Percentiles rank a stretch among this genome's conserved stretches.
Conservation (phyloP, 176 grass and related monocot species). For the Phyllostachys edulis region DNA sequence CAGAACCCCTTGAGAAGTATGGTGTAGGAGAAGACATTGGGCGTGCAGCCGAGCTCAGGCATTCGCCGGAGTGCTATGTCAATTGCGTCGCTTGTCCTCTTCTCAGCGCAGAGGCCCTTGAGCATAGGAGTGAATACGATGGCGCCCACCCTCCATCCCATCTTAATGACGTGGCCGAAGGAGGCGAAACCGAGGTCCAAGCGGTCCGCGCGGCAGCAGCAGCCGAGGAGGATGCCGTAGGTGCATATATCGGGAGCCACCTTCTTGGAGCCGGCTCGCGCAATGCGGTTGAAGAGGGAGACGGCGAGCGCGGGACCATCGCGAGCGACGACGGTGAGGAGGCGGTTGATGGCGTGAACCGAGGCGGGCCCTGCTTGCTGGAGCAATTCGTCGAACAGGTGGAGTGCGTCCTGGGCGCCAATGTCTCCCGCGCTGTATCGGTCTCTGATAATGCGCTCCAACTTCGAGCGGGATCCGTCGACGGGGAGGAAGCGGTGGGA, state of each 20-base stretch:
- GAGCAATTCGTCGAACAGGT: conserved; percentile 8
- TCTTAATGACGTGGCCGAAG: too few relatives aligned
- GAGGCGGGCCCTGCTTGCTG: too few relatives aligned
- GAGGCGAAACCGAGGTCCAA: background rate
- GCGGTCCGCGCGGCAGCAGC: background rate
- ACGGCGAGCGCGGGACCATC: background rate
- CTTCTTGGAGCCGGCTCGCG: background rate
- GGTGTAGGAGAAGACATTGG: background rate
- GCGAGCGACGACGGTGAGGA: too few relatives aligned
- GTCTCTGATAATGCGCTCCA: too few relatives aligned
- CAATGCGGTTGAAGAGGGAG: background rate
- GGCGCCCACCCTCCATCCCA: too few relatives aligned
- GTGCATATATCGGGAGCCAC: background rate
- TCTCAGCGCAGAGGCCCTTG: conserved; percentile 14
- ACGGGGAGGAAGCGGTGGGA: too few relatives aligned
- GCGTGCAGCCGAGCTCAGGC: conserved; percentile 24
- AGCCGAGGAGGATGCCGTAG: background rate
- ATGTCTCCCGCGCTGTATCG: too few relatives aligned
- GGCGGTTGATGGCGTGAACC: too few relatives aligned
- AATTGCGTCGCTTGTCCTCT: conserved; percentile 3
- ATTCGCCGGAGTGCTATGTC: conserved; percentile 12
- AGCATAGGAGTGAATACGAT: background rate
- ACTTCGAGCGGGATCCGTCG: too few relatives aligned
- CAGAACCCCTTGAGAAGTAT: background rate
- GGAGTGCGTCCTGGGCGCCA: background rate